Conservation (phyloP, 305 asterid species). For the Plantago coronopus region DNA sequence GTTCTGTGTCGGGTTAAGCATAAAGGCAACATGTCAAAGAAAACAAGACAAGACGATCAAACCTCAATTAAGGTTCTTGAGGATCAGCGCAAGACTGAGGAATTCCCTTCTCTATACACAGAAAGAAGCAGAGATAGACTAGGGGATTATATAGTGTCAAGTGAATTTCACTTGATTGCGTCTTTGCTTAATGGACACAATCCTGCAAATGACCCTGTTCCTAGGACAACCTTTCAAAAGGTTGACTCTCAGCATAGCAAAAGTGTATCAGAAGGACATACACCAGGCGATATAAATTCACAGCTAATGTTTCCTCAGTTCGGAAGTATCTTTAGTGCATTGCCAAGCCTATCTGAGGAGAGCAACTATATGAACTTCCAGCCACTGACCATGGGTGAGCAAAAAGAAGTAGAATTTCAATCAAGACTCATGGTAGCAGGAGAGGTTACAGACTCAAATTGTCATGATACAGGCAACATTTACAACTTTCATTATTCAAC, state of each 20-base stretch:
- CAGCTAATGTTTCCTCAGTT: background rate
- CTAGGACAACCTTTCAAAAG: background rate
- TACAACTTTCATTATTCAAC: background rate
- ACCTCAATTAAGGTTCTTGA: background rate
- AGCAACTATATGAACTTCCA: background rate
- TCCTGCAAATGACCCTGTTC: constrained; percentile 1
- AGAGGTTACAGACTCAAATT: background rate
- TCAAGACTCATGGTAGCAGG: constrained; percentile 1
- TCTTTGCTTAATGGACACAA: background rate
- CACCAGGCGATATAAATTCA: background rate
- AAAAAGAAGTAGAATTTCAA: background rate
- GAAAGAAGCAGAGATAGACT: constrained; percentile 6
- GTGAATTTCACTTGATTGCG: constrained; percentile 10
- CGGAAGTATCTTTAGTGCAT: background rate
- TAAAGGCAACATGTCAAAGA: constrained; percentile 15
- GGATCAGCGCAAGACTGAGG: constrained; percentile 5
- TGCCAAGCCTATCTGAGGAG: background rate
- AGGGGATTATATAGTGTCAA: background rate
- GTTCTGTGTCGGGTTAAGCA: constrained; percentile 8
- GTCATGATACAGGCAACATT: constrained; percentile 1
- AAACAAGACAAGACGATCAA: constrained; percentile 1
- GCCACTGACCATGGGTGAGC: background rate
- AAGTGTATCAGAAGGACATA: background rate
- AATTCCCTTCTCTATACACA: background rate
- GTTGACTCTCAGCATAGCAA: background rate